Evolutionary conservation across 2,329 filamentous ascomycete genomes (phyloP), one percentile per base, ranked within the genome.

Genomic region (Tolypocladium pustulatum): DNA sequence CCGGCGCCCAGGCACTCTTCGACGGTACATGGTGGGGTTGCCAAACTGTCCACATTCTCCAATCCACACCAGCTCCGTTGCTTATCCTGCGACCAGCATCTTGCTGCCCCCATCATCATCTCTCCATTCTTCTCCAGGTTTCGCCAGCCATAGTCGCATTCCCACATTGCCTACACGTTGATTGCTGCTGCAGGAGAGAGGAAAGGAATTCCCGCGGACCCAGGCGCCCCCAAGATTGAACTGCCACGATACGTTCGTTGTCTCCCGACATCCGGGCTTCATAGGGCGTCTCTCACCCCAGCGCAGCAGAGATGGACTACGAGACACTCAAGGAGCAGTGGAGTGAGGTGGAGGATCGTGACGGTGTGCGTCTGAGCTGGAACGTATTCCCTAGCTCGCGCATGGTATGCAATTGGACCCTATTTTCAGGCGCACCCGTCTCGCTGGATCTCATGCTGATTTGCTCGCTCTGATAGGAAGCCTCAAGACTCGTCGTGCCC

Each of bases 351-450:
- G 94, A 99, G 79, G 94, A 99, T 71, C 87, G 90, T 66, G 94
- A 99, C 85, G 94, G 94, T 61, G 85, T 97, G 69, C 87, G 94
- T 63, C 82, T 99, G 65, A 97, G 93, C 76, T 99, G 94, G 94
- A 99, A 99, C 73, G 95, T 95, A 61, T 96, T 99, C 70, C 94
- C 94, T 55, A 97, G 92, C 79, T 93, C 93, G 70, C 91, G 94
- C 73, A 97, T 99, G 91, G 92, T 91, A 67, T 67, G 82, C 76
- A 12, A 37, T n/a, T 51, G 27, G n/a, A 38, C 32, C 9, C 25
- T 20, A 37, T 3, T 17, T n/a, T 9, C 10, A 36, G 32, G 49
- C 20, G 10, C 22, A 57, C 37, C 55, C n/a, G 37, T 46, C 10
- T 51, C 55, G 37, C 20, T 10, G 27, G 25, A 5, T n/a, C 34